Evolutionary conservation across 805 yeast species (phyloP).

Genomic region (Metschnikowia orientalis): DNA sequence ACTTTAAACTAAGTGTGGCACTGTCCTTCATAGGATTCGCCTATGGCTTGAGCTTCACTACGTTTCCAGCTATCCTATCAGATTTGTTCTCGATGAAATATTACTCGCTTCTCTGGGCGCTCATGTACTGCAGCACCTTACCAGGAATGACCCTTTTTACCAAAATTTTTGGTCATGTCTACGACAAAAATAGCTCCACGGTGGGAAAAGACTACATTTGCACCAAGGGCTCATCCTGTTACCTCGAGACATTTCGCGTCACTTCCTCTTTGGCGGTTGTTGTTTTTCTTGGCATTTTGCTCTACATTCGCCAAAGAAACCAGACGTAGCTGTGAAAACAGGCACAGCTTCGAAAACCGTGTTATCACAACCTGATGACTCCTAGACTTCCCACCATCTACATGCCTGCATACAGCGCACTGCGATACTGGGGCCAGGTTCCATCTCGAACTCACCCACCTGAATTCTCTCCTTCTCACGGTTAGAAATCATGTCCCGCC

Average conservation of each 20-base stretch:
- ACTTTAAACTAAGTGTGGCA: constrained; percentile 20
- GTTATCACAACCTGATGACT: too few relatives aligned
- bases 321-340: too few relatives aligned
- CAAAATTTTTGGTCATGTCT: constrained; percentile 28
- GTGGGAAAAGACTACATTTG: constrained; percentile 18
- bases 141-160: constrained; percentile 30
- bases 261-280: constrained; percentile 23
- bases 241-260: constrained; percentile 23
- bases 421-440: too few relatives aligned
- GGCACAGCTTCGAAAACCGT: too few relatives aligned
- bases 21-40: constrained; percentile 31
- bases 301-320: constrained; percentile 5
- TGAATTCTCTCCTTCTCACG: too few relatives aligned
- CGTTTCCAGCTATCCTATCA: constrained; percentile 32
- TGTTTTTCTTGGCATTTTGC: constrained; percentile 18
- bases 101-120: constrained; percentile 33
- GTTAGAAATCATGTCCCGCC: constrained; percentile 18
- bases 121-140: constrained; percentile 30
- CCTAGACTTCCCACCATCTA: too few relatives aligned
- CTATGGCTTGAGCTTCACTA: constrained; percentile 32
- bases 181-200: constrained; percentile 25
- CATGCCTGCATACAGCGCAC: not conserved
- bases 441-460: too few relatives aligned
- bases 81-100: constrained; percentile 31
- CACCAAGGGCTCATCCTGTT: constrained; percentile 27